These are phyloP conservation scores for Tanozyma kutaoensis DNA, from an alignment of 805 yeast genomes.

Conservation along the genomic window DNA sequence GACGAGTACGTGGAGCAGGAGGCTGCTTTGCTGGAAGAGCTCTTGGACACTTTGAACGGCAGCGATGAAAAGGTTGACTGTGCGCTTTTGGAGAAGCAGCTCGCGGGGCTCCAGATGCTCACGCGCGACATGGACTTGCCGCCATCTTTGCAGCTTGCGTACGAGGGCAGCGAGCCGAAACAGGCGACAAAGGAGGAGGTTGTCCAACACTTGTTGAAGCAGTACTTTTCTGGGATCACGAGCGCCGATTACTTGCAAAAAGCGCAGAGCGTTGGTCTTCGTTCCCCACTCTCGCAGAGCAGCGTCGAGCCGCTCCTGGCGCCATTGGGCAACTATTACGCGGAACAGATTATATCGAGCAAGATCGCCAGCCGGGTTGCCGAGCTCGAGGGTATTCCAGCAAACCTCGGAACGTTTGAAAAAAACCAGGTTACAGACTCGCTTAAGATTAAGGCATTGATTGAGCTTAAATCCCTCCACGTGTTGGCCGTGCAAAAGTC, in stretches of 20 bases:
- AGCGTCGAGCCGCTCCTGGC: slow-evolving; percentile 22
- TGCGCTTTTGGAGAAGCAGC: slow-evolving; percentile 37
- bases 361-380: slow-evolving; percentile 44
- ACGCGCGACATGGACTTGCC: slow-evolving; percentile 60
- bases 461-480: slow-evolving; percentile 59
- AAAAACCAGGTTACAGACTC: slow-evolving; percentile 30
- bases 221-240: background rate
- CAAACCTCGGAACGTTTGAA: slow-evolving; percentile 48
- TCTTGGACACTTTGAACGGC: slow-evolving; percentile 4
- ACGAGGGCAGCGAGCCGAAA: slow-evolving; percentile 7
- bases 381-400: slow-evolving; percentile 55
- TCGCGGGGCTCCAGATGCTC: slow-evolving; percentile 49
- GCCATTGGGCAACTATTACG: slow-evolving; percentile 33
- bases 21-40: slow-evolving; percentile 8
- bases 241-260: slow-evolving; percentile 9
- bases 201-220: slow-evolving; percentile 3
- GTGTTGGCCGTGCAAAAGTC: slow-evolving; percentile 59
- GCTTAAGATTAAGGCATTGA: slow-evolving; percentile 51
- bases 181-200: too few relatives aligned
- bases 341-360: slow-evolving; percentile 39
- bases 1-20: slow-evolving; percentile 10
- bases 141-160: slow-evolving; percentile 27
- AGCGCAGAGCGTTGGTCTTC: too few relatives aligned
- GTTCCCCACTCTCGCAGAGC: too few relatives aligned
- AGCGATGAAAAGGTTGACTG: slow-evolving; percentile 3